Percentiles rank a stretch among this genome's conserved stretches.
These are phyloP conservation scores for Abelmoschus esculentus DNA, from an alignment of 345 rosid genomes.

Conservation along the genomic window DNA sequence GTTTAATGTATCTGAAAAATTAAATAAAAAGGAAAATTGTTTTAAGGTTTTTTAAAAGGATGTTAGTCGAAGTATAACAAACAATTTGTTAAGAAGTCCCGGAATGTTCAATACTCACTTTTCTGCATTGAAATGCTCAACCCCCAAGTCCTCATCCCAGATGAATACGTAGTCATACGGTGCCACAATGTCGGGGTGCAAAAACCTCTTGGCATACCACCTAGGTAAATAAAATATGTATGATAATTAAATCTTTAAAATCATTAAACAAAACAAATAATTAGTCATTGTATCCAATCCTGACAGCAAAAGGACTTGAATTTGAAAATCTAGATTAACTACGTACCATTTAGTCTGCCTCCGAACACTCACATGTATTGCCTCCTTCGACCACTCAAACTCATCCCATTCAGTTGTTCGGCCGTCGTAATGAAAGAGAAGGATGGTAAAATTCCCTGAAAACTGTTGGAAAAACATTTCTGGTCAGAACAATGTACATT, in stretches of 20 bases:
- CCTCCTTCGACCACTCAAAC: conserved; percentile 92
- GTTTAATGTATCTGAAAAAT: conserved; percentile 54
- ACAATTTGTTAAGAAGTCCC: neutral
- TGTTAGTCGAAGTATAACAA: neutral
- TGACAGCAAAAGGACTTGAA: neutral
- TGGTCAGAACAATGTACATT: neutral
- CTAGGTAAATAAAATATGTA: conserved; percentile 30
- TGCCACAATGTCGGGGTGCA: conserved; percentile 96
- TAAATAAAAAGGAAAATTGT: neutral
- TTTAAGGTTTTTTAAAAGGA: neutral
- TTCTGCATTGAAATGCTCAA: conserved; percentile 84
- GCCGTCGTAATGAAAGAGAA: conserved; percentile 93
- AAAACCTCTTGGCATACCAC: conserved; percentile 99
- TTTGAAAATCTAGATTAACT: neutral
- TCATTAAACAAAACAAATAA: neutral
- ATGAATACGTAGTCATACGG: conserved; percentile 86
- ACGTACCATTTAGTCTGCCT: conserved; percentile 94
- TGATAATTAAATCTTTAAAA: conserved; percentile 9
- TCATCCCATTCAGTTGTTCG: conserved; percentile 88
- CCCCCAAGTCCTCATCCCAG: conserved; percentile 98
- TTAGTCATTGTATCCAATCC: neutral
- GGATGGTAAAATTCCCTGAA: conserved; percentile 74
- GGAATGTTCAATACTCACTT: conserved; percentile 45
- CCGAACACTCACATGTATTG: conserved; percentile 75
- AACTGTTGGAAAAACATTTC: conserved; percentile 46